phyloP scores from a whole-genome alignment of 148 eudicot species.

The Cornus kousa region DNA sequence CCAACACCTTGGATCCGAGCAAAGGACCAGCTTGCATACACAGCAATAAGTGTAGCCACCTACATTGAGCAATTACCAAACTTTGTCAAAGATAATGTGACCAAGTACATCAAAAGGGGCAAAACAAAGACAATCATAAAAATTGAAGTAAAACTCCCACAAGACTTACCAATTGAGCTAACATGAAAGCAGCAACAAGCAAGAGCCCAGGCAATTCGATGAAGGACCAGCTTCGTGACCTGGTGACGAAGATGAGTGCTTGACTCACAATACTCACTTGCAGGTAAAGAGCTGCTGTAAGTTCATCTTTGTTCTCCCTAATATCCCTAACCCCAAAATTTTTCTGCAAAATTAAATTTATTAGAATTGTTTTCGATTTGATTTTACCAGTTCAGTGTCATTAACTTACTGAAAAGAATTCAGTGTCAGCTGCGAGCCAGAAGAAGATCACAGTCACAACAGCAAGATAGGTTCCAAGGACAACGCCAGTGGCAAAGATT shows the following conservation, averaged over 20 bases:
- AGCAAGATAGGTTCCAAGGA: conserved; percentile 85
- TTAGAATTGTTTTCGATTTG: background rate
- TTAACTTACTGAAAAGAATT: conserved; percentile 57
- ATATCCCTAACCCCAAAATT: conserved; percentile 55
- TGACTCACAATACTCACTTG: conserved; percentile 96
- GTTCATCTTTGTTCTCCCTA: conserved; percentile 35
- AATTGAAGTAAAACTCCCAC: background rate
- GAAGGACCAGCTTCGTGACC: conserved; percentile 85
- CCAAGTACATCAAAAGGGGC: background rate
- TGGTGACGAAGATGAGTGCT: conserved; percentile 87
- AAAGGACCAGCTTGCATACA: conserved; percentile 72
- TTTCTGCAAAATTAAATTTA: conserved; percentile 23
- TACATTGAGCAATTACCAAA: conserved; percentile 3
- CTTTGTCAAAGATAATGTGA: background rate
- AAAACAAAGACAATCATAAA: background rate
- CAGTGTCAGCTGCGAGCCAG: conserved; percentile 67
- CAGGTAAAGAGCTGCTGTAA: conserved; percentile 80
- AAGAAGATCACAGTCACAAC: conserved; percentile 67
- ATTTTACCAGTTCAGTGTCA: background rate
- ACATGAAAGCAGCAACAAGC: conserved; percentile 57
- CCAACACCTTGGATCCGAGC: conserved; percentile 69
- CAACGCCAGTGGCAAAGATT: conserved; percentile 76
- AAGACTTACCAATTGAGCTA: conserved; percentile 61
- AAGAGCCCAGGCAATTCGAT: conserved; percentile 72
- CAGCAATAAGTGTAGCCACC: conserved; percentile 78